Percentiles rank a stretch among this genome's conserved stretches.
Conservation (phyloP, 352 stramenopile genomes). For the Phytophthora pistaciae region DNA sequence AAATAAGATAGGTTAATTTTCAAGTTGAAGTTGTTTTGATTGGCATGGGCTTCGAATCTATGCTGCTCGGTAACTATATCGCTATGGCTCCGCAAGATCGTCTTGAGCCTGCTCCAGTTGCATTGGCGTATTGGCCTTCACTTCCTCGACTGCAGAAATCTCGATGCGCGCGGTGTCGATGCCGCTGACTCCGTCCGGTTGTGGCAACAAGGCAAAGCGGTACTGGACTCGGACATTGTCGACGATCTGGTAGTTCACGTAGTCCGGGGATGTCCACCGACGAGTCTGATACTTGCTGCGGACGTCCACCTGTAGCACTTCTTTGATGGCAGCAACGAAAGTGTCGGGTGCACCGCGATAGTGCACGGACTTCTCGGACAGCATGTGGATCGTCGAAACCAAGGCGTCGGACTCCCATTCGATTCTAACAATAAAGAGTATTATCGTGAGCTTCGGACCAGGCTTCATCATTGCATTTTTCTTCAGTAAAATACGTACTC, state of each 20-base stretch:
- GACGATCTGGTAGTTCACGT: constrained; percentile 57
- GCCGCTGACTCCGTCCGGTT: constrained; percentile 11
- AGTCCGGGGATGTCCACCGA: constrained; percentile 44
- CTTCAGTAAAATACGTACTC: constrained; percentile 35
- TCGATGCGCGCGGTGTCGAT: constrained; percentile 34
- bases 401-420: constrained; percentile 49
- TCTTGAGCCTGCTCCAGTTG: background rate
- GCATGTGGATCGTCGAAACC: constrained; percentile 30
- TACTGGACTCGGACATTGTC: constrained; percentile 72
- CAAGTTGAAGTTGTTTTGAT: constrained; percentile 29
- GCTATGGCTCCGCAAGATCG: background rate
- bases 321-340: constrained; percentile 61
- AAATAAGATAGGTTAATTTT: constrained; percentile 4
- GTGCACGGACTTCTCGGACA: constrained; percentile 55
- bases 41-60: background rate
- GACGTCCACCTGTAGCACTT: constrained; percentile 79
- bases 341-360: constrained; percentile 40
- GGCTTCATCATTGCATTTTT: background rate
- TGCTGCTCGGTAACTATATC: background rate
- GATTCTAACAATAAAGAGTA: constrained; percentile 36
- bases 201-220: constrained; percentile 33
- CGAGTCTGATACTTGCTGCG: constrained; percentile 81
- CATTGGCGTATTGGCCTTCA: background rate
- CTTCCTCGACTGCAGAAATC: constrained; percentile 46
- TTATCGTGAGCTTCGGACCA: background rate